These are phyloP conservation scores for Dioszegia aurantiaca DNA, from an alignment of 768 basidiomycete species.

Conservation along the genomic window DNA sequence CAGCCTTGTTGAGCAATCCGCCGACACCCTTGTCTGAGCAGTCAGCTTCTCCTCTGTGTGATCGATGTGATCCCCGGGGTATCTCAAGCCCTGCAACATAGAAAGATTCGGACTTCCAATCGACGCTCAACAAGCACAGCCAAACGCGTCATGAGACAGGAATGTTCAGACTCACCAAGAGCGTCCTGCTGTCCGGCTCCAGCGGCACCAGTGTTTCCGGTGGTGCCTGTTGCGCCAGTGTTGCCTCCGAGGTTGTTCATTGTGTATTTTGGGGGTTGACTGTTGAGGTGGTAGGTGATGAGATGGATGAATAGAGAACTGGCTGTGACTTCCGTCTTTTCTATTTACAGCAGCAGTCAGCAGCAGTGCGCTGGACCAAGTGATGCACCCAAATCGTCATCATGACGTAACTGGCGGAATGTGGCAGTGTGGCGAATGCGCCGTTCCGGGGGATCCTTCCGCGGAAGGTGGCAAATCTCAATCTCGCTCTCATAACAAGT, in stretches of 20 bases:
- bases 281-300: background rate
- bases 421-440: background rate
- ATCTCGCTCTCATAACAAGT: too few species aligned
- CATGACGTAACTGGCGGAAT: background rate
- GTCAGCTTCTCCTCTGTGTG: slow-evolving; percentile 17
- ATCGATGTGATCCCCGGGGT: too few species aligned
- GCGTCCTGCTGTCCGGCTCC: slow-evolving; percentile 34
- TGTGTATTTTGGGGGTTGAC: background rate
- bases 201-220: slow-evolving; percentile 7
- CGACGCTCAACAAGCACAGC: too few species aligned
- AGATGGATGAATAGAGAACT: background rate
- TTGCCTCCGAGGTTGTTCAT: slow-evolving; percentile 6
- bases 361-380: too few species aligned
- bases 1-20: slow-evolving; percentile 16
- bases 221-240: background rate
- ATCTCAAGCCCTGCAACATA: too few species aligned
- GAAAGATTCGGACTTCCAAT: too few species aligned
- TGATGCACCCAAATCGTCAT: background rate
- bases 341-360: background rate
- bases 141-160: background rate
- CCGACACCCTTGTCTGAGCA: slow-evolving; percentile 30
- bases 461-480: too few species aligned
- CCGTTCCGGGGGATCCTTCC: background rate
- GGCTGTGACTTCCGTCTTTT: background rate
- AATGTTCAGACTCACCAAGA: slow-evolving; percentile 20